Evolutionary conservation across 2,329 filamentous ascomycete genomes (phyloP).

Genomic region (Fusarium nisikadoi): DNA sequence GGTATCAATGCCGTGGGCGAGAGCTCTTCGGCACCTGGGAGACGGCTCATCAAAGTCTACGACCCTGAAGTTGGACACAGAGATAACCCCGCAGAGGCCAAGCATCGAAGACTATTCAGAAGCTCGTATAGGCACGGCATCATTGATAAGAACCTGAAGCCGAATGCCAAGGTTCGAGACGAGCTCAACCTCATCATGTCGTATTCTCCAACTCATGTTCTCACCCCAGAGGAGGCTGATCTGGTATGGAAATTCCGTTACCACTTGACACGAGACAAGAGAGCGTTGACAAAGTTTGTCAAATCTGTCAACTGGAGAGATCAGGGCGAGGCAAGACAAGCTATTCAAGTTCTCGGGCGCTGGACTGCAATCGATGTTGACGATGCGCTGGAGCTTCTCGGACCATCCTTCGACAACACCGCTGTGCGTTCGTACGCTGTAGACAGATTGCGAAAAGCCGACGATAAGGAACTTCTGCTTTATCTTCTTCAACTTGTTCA

Average conservation of each 20-base stretch:
- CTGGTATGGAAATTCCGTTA: conserved; percentile 98
- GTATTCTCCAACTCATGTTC: conserved; percentile 89
- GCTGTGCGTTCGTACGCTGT: conserved; percentile 94
- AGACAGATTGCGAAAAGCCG: conserved; percentile 88
- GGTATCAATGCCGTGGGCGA: conserved; percentile 80
- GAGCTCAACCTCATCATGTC: conserved; percentile 91
- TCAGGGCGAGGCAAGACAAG: conserved; percentile 84
- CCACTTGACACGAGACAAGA: conserved; percentile 91
- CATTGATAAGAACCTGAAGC: conserved; percentile 92
- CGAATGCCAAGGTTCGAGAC: conserved; percentile 94
- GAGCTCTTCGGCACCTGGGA: conserved; percentile 58
- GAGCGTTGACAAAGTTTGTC: conserved; percentile 94
- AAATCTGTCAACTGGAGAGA: conserved; percentile 98
- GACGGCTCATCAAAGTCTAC: conserved; percentile 83
- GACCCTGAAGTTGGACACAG: conserved; percentile 90
- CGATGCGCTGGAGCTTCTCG: conserved; percentile 92
- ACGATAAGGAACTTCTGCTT: conserved; percentile 88
- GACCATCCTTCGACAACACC: conserved; percentile 89
- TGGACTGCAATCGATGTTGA: conserved; percentile 99
- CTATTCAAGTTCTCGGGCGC: conserved; percentile 86
- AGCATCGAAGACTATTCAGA: conserved; percentile 90
- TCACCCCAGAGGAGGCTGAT: conserved; percentile 93
- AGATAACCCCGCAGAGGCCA: conserved; percentile 94
- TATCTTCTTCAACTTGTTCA: conserved; percentile 96
- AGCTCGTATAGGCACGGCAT: conserved; percentile 92